Base-by-base conservation (phyloP, 2,329 filamentous ascomycete genomes). In the Aspergillus sp. region DNA sequence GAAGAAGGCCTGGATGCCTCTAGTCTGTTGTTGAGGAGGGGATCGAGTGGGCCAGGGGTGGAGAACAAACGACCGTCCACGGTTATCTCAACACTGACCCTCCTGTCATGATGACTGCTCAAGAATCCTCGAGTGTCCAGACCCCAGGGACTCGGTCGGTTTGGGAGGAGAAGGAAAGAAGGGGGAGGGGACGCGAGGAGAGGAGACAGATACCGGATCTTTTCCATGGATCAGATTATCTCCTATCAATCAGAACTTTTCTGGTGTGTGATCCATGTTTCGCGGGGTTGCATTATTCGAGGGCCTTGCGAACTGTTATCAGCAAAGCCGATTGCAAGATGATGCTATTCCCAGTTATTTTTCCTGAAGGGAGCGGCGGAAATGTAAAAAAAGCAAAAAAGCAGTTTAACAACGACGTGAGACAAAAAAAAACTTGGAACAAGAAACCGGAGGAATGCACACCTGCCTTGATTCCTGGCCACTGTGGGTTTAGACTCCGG, bases 381-480 rank as follows among this genome's bases (percentile, higher is more conserved):
- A 45, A 7, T 12, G 27, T 19, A 31, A 46, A 53, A 53, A 53
- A 49, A 53, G 49, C 48, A 49, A 49, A 48, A 44, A 24, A 5
- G 6, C 15, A 8, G 3, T 23, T 24, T 41, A 24, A 49, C 21
- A 49, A 55, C 47, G 24, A 8, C 8, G 31, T 27, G 43, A 43
- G 43, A 35, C 24, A 46, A n/a, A 47, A 57, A 52, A 52, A 53
- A 57, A 49, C 50, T 48, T 57, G 56, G 33, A 57, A 56, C 54
- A 56, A 56, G 53, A 51, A 50, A 49, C 45, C 53, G 37, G 53
- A 55, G 39, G 35, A 31, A 57, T 54, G 56, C 50, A 33, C 24
- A 6, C 14, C 56, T 57, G 55, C 55, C 55, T 57, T 57, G 55
- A 53, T 54, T 57, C 41, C 55, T 52, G 39, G 53, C 23, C 46